Conservation (phyloP, 1,284 basidiomycete genomes). For the Farysia itapuensis region DNA sequence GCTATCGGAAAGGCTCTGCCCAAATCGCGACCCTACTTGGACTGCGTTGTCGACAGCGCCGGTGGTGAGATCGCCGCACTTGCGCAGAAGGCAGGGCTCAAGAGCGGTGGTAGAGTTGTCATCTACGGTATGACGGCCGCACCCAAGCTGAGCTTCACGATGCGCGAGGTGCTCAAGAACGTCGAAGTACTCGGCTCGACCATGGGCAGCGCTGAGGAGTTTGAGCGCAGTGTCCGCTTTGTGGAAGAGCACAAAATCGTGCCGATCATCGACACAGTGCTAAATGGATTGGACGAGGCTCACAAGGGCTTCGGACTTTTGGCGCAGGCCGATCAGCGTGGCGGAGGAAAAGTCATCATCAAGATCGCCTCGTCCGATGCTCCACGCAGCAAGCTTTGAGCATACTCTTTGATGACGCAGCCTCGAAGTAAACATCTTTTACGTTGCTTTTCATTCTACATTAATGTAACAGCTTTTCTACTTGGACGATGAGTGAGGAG, state of each 20-base stretch:
- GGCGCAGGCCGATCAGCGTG: constrained; percentile 47
- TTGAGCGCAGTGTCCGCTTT: constrained; percentile 73
- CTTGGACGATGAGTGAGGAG: too few species aligned
- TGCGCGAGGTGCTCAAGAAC: constrained; percentile 78
- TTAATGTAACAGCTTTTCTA: too few species aligned
- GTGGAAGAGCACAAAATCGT: constrained; percentile 70
- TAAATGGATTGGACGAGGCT: constrained; percentile 71
- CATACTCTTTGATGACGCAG: too few species aligned
- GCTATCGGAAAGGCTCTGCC: constrained; percentile 66
- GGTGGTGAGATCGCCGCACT: constrained; percentile 75
- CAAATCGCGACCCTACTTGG: constrained; percentile 64
- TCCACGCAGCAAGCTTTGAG: constrained; percentile 18
- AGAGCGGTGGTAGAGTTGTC: constrained; percentile 72
- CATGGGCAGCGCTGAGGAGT: constrained; percentile 80
- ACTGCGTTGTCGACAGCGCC: constrained; percentile 77
- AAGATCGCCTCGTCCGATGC: constrained; percentile 5
- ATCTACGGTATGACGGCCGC: constrained; percentile 69
- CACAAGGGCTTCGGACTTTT: constrained; percentile 70
- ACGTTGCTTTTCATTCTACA: too few species aligned
- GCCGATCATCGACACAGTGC: constrained; percentile 73
- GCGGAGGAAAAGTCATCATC: constrained; percentile 54
- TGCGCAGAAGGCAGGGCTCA: constrained; percentile 66
- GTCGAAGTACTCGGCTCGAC: constrained; percentile 73
- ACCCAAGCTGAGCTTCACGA: constrained; percentile 69
- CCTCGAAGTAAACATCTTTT: too few species aligned